phyloP scores from a whole-genome alignment of 2,329 filamentous ascomycete genomes.

The Biscogniauxia mediterranea region DNA sequence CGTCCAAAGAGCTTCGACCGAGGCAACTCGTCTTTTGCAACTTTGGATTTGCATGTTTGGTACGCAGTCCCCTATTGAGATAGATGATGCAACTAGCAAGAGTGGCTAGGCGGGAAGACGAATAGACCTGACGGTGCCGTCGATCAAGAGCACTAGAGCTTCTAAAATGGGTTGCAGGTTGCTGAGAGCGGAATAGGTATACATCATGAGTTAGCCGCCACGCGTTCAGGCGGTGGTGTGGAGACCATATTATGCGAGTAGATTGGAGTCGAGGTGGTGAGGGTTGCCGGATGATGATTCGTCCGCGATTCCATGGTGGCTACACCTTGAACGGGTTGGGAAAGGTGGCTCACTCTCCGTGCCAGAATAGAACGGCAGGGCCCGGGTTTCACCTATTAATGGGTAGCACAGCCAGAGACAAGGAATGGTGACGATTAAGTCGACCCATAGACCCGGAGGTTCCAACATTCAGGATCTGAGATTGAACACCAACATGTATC shows the following conservation, averaged over 20 bases:
- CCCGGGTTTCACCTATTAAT: conserved; percentile 16
- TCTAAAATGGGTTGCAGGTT: conserved; percentile 1
- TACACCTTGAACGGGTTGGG: conserved; percentile 20
- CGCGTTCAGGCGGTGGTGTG: conserved; percentile 16
- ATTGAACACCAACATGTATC: background rate
- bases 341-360: conserved; percentile 15
- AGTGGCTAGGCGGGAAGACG: too few relatives aligned
- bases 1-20: too few relatives aligned
- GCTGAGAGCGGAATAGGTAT: conserved; percentile 5
- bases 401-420: background rate
- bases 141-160: too few relatives aligned
- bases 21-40: too few relatives aligned
- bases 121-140: too few relatives aligned
- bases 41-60: too few relatives aligned
- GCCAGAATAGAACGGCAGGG: conserved; percentile 12
- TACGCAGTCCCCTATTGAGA: too few relatives aligned
- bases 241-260: conserved; percentile 8
- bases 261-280: conserved; percentile 10
- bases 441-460: background rate
- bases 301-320: conserved; percentile 12
- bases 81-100: too few relatives aligned
- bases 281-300: conserved; percentile 12
- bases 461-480: background rate
- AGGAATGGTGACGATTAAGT: conserved; percentile 2
- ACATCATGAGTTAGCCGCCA: conserved; percentile 7